Conservation (phyloP, 345 rosid genomes). For the Garcia nutans region DNA sequence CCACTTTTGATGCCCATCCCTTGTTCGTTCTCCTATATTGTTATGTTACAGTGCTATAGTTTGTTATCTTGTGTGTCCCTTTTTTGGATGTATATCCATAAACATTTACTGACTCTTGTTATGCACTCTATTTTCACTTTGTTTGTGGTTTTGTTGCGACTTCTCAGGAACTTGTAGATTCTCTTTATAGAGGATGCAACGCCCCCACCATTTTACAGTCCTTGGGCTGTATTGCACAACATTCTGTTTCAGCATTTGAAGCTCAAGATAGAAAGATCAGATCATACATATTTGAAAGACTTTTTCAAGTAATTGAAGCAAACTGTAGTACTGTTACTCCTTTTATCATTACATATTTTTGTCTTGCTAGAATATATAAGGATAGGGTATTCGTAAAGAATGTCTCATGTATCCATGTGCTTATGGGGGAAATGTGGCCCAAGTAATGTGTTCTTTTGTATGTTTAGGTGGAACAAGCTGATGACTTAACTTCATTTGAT, state of each 20-base stretch:
- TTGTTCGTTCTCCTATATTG: not conserved
- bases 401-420: conserved; percentile 14
- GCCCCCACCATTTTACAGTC: conserved; percentile 84
- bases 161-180: conserved; percentile 64
- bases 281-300: conserved; percentile 40
- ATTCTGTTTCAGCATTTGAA: conserved; percentile 58
- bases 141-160: conserved; percentile 10
- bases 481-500: conserved; percentile 32
- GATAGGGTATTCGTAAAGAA: conserved; percentile 8
- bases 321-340: conserved; percentile 22
- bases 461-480: conserved; percentile 48
- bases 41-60: not conserved
- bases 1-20: not conserved
- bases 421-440: conserved; percentile 12
- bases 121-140: not conserved
- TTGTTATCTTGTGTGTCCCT: not conserved
- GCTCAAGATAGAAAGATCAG: conserved; percentile 52
- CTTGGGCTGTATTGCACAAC: conserved; percentile 76
- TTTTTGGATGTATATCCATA: not conserved
- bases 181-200: conserved; percentile 53
- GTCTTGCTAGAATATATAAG: conserved; percentile 17
- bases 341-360: conserved; percentile 19
- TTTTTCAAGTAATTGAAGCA: conserved; percentile 56
- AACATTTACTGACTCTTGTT: not conserved
- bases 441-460: conserved; percentile 23